Conservation (phyloP, 495 filamentous ascomycete genomes). For the Paragyromitra xinjiangensis region DNA sequence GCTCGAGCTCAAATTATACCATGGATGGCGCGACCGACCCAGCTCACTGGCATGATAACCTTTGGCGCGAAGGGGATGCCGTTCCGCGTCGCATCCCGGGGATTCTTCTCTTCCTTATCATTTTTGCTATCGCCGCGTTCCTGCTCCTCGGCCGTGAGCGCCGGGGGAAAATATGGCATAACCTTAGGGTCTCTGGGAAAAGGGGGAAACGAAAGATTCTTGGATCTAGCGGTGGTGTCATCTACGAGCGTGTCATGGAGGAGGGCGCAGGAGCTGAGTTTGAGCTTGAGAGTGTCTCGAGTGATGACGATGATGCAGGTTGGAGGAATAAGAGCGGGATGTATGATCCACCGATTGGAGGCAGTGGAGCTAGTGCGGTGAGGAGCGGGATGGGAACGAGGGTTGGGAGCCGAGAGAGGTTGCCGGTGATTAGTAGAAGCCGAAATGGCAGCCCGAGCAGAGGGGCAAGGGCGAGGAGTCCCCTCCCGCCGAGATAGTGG, state of each 20-base stretch:
- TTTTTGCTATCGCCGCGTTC: constrained; percentile 66
- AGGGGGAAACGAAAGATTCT: constrained; percentile 68
- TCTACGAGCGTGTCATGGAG: constrained; percentile 87
- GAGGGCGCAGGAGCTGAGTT: constrained; percentile 73
- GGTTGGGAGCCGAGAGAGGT: constrained; percentile 82
- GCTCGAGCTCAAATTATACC: constrained; percentile 62
- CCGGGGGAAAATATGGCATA: constrained; percentile 70
- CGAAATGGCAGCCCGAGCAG: constrained; percentile 69
- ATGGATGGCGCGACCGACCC: constrained; percentile 64
- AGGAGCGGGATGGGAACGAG: constrained; percentile 75
- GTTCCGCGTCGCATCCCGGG: constrained; percentile 74
- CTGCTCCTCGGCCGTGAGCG: constrained; percentile 78
- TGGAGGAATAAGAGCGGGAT: constrained; percentile 67
- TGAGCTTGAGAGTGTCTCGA: constrained; percentile 73
- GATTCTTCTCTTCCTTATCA: constrained; percentile 78
- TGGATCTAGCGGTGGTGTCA: constrained; percentile 60
- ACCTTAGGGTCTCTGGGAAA: constrained; percentile 65
- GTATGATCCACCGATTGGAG: constrained; percentile 65
- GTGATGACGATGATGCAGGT: constrained; percentile 66
- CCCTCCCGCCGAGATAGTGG: constrained; percentile 65
- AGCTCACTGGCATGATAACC: constrained; percentile 76
- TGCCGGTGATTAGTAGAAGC: constrained; percentile 66
- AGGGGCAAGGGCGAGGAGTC: constrained; percentile 67
- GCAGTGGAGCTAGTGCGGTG: constrained; percentile 58
- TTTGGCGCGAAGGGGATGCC: constrained; percentile 68